A percentile compares a stretch with the other conserved stretches of the same genome.
phyloP scores from a whole-genome alignment of 306 rosid genomes.

The Glycine latifolia region DNA sequence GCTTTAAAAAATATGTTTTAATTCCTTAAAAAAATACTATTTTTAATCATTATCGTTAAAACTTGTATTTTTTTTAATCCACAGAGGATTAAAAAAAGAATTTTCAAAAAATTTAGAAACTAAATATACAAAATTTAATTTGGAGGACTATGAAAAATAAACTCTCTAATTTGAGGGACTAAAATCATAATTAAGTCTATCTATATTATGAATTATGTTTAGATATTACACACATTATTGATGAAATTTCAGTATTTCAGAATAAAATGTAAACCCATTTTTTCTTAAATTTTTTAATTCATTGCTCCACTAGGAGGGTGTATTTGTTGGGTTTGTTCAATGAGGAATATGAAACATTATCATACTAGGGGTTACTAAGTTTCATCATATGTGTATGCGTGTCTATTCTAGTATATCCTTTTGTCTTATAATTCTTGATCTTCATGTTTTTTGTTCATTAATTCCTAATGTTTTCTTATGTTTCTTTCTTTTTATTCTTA shows the following conservation, averaged over 20 bases:
- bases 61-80: too few relatives aligned
- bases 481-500: background rate
- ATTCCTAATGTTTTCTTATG: background rate
- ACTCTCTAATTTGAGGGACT: too few relatives aligned
- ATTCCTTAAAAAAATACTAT: too few relatives aligned
- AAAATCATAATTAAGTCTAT: too few relatives aligned
- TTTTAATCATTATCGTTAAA: too few relatives aligned
- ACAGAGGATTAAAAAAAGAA: too few relatives aligned
- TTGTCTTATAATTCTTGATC: background rate
- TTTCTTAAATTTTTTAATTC: background rate
- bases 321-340: conserved; percentile 22
- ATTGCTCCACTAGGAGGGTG: background rate
- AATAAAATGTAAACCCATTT: conserved; percentile 7
- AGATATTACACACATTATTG: background rate
- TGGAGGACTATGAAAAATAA: too few relatives aligned
- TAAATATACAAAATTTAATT: too few relatives aligned
- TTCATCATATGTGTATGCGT: background rate
- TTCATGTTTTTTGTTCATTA: background rate
- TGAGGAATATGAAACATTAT: background rate
- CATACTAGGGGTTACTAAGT: background rate
- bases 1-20: too few relatives aligned
- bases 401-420: too few relatives aligned
- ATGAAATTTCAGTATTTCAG: background rate
- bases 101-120: too few relatives aligned
- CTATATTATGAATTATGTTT: background rate